These are phyloP conservation scores for Rubia tinctorum DNA, from an alignment of 305 asterid genomes.

Conservation along the genomic window DNA sequence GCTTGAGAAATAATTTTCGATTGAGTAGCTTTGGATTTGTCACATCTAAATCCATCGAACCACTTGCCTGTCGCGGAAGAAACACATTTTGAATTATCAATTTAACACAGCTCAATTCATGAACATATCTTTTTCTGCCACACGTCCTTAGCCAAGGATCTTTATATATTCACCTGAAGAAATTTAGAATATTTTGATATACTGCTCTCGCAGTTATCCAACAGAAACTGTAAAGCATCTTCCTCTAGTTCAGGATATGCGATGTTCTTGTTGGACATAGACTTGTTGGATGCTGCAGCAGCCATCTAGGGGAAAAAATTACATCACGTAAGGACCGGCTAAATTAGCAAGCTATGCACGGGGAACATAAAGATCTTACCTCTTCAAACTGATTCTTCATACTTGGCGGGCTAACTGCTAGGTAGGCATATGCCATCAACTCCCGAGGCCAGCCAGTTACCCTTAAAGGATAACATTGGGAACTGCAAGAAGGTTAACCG, in stretches of 20 bases:
- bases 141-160: not conserved
- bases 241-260: constrained; percentile 75
- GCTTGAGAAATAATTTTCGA: constrained; percentile 81
- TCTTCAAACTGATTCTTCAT: constrained; percentile 68
- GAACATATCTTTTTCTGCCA: not conserved
- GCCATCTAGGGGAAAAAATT: constrained; percentile 59
- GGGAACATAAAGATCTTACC: constrained; percentile 32
- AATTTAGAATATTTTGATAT: constrained; percentile 88
- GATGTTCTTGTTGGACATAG: constrained; percentile 50
- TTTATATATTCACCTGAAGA: constrained; percentile 50
- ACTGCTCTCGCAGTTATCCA: constrained; percentile 75
- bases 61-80: constrained; percentile 57
- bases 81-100: not conserved
- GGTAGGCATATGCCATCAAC: constrained; percentile 92
- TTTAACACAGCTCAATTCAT: not conserved
- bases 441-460: constrained; percentile 94
- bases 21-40: constrained; percentile 87
- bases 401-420: constrained; percentile 86
- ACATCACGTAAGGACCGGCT: not conserved
- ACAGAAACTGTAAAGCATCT: constrained; percentile 74
- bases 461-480: constrained; percentile 79
- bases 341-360: not conserved
- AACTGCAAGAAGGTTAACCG: constrained; percentile 37
- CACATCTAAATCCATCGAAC: constrained; percentile 89
- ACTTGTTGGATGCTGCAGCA: constrained; percentile 82